Conservation (phyloP, 2,329 filamentous ascomycete genomes). For the Penicillium nordicum region DNA sequence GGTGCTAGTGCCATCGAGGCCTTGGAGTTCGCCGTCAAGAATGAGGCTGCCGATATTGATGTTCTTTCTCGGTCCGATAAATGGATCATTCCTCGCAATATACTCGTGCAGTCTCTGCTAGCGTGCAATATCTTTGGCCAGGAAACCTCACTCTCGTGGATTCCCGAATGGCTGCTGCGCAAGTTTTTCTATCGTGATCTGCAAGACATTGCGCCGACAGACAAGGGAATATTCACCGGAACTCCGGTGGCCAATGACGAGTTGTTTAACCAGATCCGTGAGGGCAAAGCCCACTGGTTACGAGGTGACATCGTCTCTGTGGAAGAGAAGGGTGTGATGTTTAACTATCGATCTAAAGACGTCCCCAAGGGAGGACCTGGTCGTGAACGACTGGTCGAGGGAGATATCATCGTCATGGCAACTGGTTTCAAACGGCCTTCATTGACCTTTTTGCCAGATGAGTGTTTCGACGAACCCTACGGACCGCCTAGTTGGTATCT, state of each 20-base stretch:
- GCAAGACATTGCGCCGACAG: slow-evolving; percentile 65
- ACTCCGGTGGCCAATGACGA: slow-evolving; percentile 87
- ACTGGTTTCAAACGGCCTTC: slow-evolving; percentile 75
- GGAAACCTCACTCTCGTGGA: slow-evolving; percentile 70
- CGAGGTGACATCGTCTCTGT: slow-evolving; percentile 73
- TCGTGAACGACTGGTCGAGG: slow-evolving; percentile 61
- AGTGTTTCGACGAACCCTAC: slow-evolving; percentile 71
- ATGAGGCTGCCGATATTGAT: slow-evolving; percentile 64
- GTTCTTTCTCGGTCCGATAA: slow-evolving; percentile 77
- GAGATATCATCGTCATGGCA: slow-evolving; percentile 76
- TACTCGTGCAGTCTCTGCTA: slow-evolving; percentile 68
- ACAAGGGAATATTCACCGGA: slow-evolving; percentile 69
- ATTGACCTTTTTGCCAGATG: slow-evolving; percentile 68
- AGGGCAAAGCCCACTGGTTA: slow-evolving; percentile 71
- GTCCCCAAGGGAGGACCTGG: slow-evolving; percentile 76
- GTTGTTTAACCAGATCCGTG: slow-evolving; percentile 70
- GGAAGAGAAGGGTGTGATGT: slow-evolving; percentile 60
- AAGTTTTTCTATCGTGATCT: slow-evolving; percentile 82
- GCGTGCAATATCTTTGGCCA: slow-evolving; percentile 75
- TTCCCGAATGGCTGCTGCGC: slow-evolving; percentile 71
- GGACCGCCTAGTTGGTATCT: slow-evolving; percentile 82
- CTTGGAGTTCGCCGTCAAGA: slow-evolving; percentile 70
- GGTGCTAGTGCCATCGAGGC: slow-evolving; percentile 80
- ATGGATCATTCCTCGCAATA: slow-evolving; percentile 82
- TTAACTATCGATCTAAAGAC: slow-evolving; percentile 68